Evolutionary conservation across 257 asterid genomes (phyloP).

Genomic region (Penstemon eatonii): DNA sequence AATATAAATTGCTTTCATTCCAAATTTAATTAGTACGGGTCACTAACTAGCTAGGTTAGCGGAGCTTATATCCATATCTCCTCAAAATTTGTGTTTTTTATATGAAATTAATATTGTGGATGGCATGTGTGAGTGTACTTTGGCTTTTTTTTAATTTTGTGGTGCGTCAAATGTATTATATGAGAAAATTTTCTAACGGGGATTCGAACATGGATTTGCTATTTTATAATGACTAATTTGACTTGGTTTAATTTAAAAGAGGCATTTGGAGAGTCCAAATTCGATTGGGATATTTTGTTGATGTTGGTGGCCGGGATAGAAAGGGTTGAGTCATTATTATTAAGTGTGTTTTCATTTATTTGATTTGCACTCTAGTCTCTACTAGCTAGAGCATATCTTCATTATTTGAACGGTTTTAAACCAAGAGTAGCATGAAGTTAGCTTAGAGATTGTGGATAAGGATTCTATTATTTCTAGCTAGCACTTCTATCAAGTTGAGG

Average conservation of each 20-base stretch:
- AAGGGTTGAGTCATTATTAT: too few species aligned
- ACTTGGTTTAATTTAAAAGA: too few species aligned
- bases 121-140: conserved; percentile 34
- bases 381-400: neutral
- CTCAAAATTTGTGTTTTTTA: conserved; percentile 38
- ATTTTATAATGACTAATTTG: too few species aligned
- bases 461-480: conserved; percentile 18
- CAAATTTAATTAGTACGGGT: neutral
- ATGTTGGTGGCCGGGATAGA: too few species aligned
- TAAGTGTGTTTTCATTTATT: too few species aligned
- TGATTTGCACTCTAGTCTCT: neutral
- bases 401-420: conserved; percentile 12
- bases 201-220: too few species aligned
- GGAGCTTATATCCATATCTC: conserved; percentile 15
- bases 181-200: too few species aligned
- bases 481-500: neutral
- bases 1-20: neutral
- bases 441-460: conserved; percentile 18
- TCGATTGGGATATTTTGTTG: too few species aligned
- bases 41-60: too few species aligned
- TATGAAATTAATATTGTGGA: conserved; percentile 31
- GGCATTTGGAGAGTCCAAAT: too few species aligned
- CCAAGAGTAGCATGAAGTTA: conserved; percentile 5
- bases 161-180: too few species aligned
- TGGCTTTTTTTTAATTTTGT: conserved; percentile 19